Percentiles rank a stretch among this genome's conserved stretches.
These are phyloP conservation scores for Cynanchum wilfordii DNA, from an alignment of 257 asterid genomes.

Conservation along the genomic window DNA sequence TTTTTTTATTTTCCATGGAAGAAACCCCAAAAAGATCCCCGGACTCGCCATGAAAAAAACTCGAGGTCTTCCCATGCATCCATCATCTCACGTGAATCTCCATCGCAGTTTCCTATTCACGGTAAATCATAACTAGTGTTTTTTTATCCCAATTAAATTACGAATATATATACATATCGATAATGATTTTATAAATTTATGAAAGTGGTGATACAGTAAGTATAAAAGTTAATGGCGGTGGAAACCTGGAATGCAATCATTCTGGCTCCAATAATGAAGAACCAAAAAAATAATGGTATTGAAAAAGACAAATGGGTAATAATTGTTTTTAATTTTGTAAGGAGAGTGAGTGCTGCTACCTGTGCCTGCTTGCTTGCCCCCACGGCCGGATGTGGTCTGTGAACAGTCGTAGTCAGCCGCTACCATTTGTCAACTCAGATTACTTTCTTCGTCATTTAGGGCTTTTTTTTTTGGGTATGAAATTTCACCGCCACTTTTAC, in stretches of 20 bases:
- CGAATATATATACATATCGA: no score
- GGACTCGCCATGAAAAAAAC: no score
- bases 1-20: no score
- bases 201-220: no score
- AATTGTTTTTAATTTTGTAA: not conserved
- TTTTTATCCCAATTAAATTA: no score
- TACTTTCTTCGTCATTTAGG: not conserved
- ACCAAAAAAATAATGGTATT: slow-evolving; percentile 3
- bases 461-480: not conserved
- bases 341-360: no score
- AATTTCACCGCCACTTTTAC: not conserved
- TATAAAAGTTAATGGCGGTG: slow-evolving; percentile 9
- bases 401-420: slow-evolving; percentile 23
- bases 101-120: no score
- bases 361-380: not conserved
- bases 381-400: not conserved
- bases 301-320: not conserved
- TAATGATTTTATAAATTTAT: no score
- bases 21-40: no score
- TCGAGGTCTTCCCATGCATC: no score
- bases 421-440: slow-evolving; percentile 9
- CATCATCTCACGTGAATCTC: no score
- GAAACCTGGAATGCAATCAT: not conserved
- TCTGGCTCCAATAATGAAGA: slow-evolving; percentile 21
- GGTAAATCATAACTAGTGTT: no score